Conservation (phyloP, 2,329 filamentous ascomycete species). For the Acrocalymma vagum region DNA sequence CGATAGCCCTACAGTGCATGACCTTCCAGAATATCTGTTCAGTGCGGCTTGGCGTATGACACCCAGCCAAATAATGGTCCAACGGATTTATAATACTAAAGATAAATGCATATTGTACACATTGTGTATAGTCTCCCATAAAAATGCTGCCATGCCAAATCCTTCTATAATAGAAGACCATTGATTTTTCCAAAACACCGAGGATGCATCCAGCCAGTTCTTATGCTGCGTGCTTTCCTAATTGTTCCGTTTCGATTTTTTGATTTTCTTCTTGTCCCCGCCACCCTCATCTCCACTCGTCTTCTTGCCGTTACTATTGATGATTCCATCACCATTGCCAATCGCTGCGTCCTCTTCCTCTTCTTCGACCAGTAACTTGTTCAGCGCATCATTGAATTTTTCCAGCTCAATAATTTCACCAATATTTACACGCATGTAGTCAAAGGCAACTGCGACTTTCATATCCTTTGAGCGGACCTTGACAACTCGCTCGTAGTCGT, state of each 20-base stretch:
- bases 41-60: no score
- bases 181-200: no score
- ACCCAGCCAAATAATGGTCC: no score
- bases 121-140: no score
- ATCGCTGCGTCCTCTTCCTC: constrained; percentile 25
- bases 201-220: no score
- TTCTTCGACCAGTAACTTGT: constrained; percentile 60
- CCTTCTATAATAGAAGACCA: no score
- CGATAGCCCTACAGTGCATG: no score
- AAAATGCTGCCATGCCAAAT: no score
- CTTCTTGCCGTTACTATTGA: constrained; percentile 39
- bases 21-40: no score
- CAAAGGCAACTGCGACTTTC: constrained; percentile 77
- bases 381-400: constrained; percentile 67
- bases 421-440: constrained; percentile 78
- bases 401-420: constrained; percentile 75
- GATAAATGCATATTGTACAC: no score
- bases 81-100: no score
- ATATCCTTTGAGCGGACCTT: constrained; percentile 58
- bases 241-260: constrained; percentile 35
- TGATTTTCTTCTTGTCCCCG: constrained; percentile 31
- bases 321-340: constrained; percentile 14
- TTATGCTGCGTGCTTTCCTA: no score
- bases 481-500: constrained; percentile 41
- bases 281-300: constrained; percentile 35